Evolutionary conservation across 257 asterid species (phyloP).

Genomic region (Sherardia arvensis): DNA sequence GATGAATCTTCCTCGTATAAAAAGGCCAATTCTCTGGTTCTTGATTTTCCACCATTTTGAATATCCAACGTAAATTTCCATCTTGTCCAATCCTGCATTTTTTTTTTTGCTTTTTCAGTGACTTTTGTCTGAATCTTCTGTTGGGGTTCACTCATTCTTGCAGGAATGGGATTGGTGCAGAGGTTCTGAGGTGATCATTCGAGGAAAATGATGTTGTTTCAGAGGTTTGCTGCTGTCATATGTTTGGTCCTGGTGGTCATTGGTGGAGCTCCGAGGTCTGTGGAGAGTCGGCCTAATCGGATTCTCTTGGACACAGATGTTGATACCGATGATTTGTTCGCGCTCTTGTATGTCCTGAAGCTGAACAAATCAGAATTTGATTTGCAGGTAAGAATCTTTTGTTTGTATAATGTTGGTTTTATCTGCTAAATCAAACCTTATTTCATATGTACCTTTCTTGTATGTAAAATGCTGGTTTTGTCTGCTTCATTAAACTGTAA

Average conservation of each 20-base stretch:
- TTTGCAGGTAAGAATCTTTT: conserved; percentile 43
- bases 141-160: not conserved
- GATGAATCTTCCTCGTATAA: not conserved
- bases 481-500: not conserved
- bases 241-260: conserved; percentile 5
- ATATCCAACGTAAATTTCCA: conserved; percentile 3
- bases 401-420: not conserved
- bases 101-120: not conserved
- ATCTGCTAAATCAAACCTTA: too few relatives aligned
- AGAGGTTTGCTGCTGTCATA: not conserved
- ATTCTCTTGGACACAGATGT: conserved; percentile 73
- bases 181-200: not conserved
- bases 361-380: conserved; percentile 52
- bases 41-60: not conserved
- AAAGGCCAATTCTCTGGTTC: not conserved
- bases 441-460: too few relatives aligned
- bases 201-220: conserved; percentile 20
- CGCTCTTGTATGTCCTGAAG: conserved; percentile 68
- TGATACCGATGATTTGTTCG: conserved; percentile 78
- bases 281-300: conserved; percentile 37
- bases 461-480: too few relatives aligned
- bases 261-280: conserved; percentile 4
- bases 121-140: not conserved
- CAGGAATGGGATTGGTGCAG: conserved; percentile 6
- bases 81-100: not conserved